A percentile compares a stretch with the other conserved stretches of the same genome.
Conservation (phyloP, 352 stramenopile species). For the Phytophthora palmivora region DNA sequence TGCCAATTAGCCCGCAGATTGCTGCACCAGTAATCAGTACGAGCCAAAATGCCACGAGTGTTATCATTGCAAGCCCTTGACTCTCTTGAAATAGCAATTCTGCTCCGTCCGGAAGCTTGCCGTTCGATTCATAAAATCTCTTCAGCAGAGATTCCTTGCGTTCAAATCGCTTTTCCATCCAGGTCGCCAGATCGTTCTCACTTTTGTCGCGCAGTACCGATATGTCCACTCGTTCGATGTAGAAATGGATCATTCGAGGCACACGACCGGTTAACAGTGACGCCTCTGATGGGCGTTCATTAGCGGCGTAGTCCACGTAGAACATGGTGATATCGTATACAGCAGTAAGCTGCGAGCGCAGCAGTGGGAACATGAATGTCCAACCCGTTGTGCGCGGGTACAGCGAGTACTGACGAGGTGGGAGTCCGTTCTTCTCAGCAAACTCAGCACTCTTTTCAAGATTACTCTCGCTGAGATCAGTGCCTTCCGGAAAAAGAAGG, state of each 20-base stretch:
- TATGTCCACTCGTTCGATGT: constrained; percentile 71
- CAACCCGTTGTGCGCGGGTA: constrained; percentile 82
- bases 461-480: constrained; percentile 73
- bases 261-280: constrained; percentile 65
- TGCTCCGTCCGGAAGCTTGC: constrained; percentile 56
- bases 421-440: constrained; percentile 57
- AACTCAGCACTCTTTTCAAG: constrained; percentile 68
- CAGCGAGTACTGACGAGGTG: constrained; percentile 64
- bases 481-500: constrained; percentile 86
- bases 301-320: constrained; percentile 69
- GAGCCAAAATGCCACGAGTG: constrained; percentile 66
- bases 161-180: constrained; percentile 73
- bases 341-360: constrained; percentile 63
- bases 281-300: constrained; percentile 77
- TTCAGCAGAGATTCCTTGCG: constrained; percentile 72
- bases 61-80: constrained; percentile 32
- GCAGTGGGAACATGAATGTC: constrained; percentile 74
- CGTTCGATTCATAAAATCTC: constrained; percentile 65
- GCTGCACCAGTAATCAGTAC: constrained; percentile 39
- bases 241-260: constrained; percentile 73
- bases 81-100: constrained; percentile 52
- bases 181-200: constrained; percentile 53
- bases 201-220: constrained; percentile 40
- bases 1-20: constrained; percentile 41
- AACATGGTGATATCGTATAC: constrained; percentile 89